Evolutionary conservation across 345 rosid genomes (phyloP).

Genomic region (Hirschfeldia incana): DNA sequence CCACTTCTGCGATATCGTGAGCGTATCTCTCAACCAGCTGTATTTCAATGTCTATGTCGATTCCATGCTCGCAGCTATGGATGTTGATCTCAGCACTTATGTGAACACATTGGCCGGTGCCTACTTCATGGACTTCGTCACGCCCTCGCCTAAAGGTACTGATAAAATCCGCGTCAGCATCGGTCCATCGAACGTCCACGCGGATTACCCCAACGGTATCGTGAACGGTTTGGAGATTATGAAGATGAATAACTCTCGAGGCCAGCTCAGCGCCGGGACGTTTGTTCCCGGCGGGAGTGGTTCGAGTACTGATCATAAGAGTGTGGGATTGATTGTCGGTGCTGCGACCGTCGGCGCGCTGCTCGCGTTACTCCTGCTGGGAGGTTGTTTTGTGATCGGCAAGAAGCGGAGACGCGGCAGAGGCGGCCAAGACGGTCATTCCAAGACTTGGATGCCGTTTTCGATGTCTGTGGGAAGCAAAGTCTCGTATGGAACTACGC

Average conservation of each 20-base stretch:
- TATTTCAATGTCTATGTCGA: slow-evolving; percentile 74
- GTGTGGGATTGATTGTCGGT: slow-evolving; percentile 20
- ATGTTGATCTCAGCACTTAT: slow-evolving; percentile 16
- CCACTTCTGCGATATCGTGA: slow-evolving; percentile 66
- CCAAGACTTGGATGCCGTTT: slow-evolving; percentile 42
- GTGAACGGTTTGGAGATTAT: slow-evolving; percentile 59
- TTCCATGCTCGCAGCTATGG: slow-evolving; percentile 14
- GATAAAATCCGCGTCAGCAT: slow-evolving; percentile 37
- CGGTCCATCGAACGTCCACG: slow-evolving; percentile 42
- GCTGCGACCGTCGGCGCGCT: slow-evolving; percentile 35
- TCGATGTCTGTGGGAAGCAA: slow-evolving; percentile 35
- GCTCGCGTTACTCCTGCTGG: slow-evolving; percentile 28
- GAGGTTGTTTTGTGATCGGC: slow-evolving; percentile 27
- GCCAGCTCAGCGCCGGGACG: slow-evolving; percentile 21
- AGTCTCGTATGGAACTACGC: slow-evolving; percentile 18
- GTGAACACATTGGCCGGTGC: slow-evolving; percentile 34
- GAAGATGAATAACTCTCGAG: slow-evolving; percentile 43
- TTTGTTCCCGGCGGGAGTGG: not conserved
- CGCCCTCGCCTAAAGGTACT: not conserved
- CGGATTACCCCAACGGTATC: slow-evolving; percentile 36
- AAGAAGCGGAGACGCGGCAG: slow-evolving; percentile 31
- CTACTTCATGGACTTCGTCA: slow-evolving; percentile 11
- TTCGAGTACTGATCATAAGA: not conserved
- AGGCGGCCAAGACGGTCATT: slow-evolving; percentile 14
- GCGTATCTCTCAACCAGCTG: slow-evolving; percentile 50